These are phyloP conservation scores for Candida smagusa DNA, from an alignment of 1,139 yeast genomes.

Conservation along the genomic window DNA sequence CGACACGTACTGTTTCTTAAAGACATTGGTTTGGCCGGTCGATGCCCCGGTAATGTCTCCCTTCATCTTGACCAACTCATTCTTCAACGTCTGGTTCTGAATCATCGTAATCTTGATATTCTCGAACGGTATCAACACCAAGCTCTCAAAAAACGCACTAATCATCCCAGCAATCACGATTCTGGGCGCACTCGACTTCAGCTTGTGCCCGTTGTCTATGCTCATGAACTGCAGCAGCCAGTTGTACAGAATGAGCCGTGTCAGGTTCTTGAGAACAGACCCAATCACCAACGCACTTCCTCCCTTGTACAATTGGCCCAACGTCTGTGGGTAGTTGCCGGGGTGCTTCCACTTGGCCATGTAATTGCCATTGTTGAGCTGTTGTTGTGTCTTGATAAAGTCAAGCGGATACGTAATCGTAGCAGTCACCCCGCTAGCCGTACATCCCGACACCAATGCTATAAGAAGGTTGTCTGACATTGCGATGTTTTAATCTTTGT, in stretches of 20 bases:
- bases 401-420: slow-evolving; percentile 82
- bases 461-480: slow-evolving; percentile 41
- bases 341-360: slow-evolving; percentile 36
- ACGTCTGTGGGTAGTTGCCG: slow-evolving; percentile 37
- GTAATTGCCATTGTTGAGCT: slow-evolving; percentile 48
- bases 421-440: slow-evolving; percentile 73
- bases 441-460: slow-evolving; percentile 70
- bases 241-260: slow-evolving; percentile 73
- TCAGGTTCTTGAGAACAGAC: slow-evolving; percentile 65
- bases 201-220: slow-evolving; percentile 33
- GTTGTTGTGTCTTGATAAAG: slow-evolving; percentile 71
- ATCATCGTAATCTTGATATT: slow-evolving; percentile 83
- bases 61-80: slow-evolving; percentile 27
- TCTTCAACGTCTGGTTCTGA: slow-evolving; percentile 51
- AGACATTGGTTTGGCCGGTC: slow-evolving; percentile 14
- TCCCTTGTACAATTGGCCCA: slow-evolving; percentile 61
- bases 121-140: slow-evolving; percentile 89
- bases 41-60: slow-evolving; percentile 27
- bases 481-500: background rate
- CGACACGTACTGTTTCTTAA: slow-evolving; percentile 38
- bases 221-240: slow-evolving; percentile 77
- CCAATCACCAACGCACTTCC: slow-evolving; percentile 80
- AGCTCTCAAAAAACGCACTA: slow-evolving; percentile 79
- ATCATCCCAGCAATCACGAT: slow-evolving; percentile 81
- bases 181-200: slow-evolving; percentile 62